Conservation (phyloP, 2,329 filamentous ascomycete species). For the Emmonsiellopsis sp. region DNA sequence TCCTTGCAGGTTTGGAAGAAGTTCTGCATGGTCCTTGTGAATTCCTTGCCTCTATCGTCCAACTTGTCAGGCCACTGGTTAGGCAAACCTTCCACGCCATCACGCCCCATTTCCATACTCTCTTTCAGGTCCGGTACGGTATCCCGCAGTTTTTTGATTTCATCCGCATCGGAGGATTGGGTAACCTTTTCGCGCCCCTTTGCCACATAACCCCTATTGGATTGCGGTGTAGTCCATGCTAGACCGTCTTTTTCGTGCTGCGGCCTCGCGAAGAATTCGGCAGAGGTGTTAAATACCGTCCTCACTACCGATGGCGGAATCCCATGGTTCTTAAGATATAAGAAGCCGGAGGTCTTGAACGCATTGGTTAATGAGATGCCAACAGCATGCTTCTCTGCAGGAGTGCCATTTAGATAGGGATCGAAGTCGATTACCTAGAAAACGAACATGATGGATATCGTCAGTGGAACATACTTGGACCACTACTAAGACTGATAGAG, state of each 20-base stretch:
- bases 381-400: conserved; percentile 51
- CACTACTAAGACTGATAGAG: not conserved
- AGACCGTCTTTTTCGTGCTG: conserved; percentile 54
- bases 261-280: conserved; percentile 60
- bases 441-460: not conserved
- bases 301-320: conserved; percentile 52
- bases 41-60: conserved; percentile 47
- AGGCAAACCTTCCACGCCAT: conserved; percentile 51
- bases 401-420: conserved; percentile 56
- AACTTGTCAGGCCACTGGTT: conserved; percentile 66
- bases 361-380: conserved; percentile 66
- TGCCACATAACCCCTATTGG: conserved; percentile 65
- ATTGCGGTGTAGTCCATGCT: conserved; percentile 61
- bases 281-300: conserved; percentile 57
- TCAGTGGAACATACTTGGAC: not conserved
- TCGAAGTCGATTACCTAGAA: conserved; percentile 68
- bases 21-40: conserved; percentile 60
- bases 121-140: conserved; percentile 47
- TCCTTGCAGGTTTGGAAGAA: conserved; percentile 69
- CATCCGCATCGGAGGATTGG: conserved; percentile 43
- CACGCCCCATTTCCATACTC: conserved; percentile 51
- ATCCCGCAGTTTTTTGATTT: conserved; percentile 50
- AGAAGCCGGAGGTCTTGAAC: conserved; percentile 79
- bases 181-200: conserved; percentile 65
- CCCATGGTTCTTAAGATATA: conserved; percentile 75